phyloP scores from a whole-genome alignment of 345 rosid species.

The Melastoma malabathricum region DNA sequence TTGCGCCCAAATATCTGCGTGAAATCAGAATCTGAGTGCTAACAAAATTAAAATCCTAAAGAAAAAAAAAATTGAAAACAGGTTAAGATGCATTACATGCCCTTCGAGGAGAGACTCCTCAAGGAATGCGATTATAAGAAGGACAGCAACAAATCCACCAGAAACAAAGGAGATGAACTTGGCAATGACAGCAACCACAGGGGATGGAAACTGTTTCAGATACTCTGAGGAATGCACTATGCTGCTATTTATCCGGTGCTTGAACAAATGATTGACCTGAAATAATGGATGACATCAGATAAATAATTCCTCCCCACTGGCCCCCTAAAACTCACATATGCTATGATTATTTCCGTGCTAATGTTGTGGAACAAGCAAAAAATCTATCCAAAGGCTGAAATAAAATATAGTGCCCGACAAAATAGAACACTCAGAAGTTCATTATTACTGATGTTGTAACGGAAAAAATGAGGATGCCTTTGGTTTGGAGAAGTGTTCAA shows the following conservation, averaged over 20 bases:
- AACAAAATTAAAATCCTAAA: not conserved
- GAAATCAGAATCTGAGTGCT: not conserved
- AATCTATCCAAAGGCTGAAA: too few species aligned
- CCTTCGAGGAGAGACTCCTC: slow-evolving; percentile 98
- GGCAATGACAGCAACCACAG: slow-evolving; percentile 74
- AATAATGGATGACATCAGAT: not conserved
- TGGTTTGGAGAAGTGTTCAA: too few species aligned
- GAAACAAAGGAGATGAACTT: slow-evolving; percentile 91
- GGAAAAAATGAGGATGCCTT: too few species aligned
- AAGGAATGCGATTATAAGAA: slow-evolving; percentile 88
- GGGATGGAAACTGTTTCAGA: slow-evolving; percentile 85
- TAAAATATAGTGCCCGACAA: too few species aligned
- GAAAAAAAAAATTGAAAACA: not conserved
- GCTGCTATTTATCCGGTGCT: slow-evolving; percentile 91
- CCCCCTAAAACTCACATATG: too few species aligned
- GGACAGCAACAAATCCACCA: slow-evolving; percentile 94
- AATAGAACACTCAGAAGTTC: too few species aligned
- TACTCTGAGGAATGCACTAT: slow-evolving; percentile 69
- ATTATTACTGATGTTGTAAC: too few species aligned
- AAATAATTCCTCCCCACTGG: not conserved
- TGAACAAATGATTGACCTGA: slow-evolving; percentile 97
- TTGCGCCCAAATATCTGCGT: slow-evolving; percentile 94
- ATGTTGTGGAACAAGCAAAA: not conserved
- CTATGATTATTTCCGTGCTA: slow-evolving; percentile 66
- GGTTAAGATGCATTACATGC: slow-evolving; percentile 55